These are phyloP conservation scores for Schizonepeta tenuifolia DNA, from an alignment of 257 asterid species.

Conservation along the genomic window DNA sequence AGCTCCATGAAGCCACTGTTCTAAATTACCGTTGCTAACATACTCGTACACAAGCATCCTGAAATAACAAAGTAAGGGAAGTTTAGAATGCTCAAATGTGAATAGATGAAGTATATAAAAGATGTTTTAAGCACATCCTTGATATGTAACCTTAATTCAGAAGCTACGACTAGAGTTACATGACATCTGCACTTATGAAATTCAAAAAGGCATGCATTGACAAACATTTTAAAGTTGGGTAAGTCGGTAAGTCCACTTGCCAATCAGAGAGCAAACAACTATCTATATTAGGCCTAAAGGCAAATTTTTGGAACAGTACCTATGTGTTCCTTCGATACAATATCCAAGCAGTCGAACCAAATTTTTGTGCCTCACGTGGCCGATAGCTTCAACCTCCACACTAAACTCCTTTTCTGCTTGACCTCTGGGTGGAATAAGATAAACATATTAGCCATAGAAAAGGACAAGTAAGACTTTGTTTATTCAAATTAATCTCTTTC, in stretches of 20 bases:
- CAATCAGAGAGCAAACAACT: background rate
- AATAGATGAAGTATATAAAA: background rate
- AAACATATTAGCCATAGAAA: constrained; percentile 20
- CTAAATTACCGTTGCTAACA: constrained; percentile 89
- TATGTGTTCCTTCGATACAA: constrained; percentile 97
- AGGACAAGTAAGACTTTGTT: background rate
- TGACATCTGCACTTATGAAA: background rate
- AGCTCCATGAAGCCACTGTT: constrained; percentile 99
- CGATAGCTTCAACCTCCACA: constrained; percentile 98
- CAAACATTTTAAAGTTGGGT: background rate
- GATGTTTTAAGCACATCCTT: constrained; percentile 9
- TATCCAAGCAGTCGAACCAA: constrained; percentile 96
- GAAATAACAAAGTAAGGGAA: constrained; percentile 4
- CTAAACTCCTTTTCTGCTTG: constrained; percentile 99
- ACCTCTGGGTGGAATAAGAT: constrained; percentile 53
- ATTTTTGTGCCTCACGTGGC: constrained; percentile 93
- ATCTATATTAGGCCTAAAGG: background rate
- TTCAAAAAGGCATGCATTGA: background rate
- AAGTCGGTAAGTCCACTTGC: background rate
- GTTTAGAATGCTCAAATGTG: background rate
- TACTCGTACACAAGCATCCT: constrained; percentile 83
- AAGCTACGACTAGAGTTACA: background rate
- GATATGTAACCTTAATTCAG: background rate
- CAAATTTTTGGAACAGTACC: constrained; percentile 67
- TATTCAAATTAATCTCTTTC: background rate